Evolutionary conservation across 2,329 filamentous ascomycete species (phyloP).

Genomic region (Dothistroma septosporum): DNA sequence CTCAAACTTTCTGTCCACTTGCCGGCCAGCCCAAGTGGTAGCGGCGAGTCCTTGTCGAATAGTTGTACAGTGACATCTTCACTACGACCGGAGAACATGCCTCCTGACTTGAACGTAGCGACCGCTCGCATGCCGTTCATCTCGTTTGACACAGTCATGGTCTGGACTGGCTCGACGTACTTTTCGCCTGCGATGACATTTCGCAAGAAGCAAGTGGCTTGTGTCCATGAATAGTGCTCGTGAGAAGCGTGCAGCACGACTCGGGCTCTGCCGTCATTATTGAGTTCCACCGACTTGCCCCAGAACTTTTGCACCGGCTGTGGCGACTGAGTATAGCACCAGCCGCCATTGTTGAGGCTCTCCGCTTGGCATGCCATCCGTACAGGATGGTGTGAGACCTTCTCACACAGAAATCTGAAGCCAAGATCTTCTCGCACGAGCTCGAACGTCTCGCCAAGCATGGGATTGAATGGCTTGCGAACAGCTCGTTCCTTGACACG

Average conservation of each 20-base stretch:
- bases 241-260: slow-evolving; percentile 65
- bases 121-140: slow-evolving; percentile 75
- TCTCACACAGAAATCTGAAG: slow-evolving; percentile 90
- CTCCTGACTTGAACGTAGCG: slow-evolving; percentile 89
- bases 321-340: slow-evolving; percentile 84
- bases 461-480: slow-evolving; percentile 94
- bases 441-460: slow-evolving; percentile 94
- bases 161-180: slow-evolving; percentile 91
- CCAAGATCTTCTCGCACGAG: slow-evolving; percentile 81
- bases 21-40: slow-evolving; percentile 66
- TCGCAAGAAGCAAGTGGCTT: slow-evolving; percentile 83
- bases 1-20: slow-evolving; percentile 79
- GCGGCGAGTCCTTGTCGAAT: slow-evolving; percentile 60
- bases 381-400: slow-evolving; percentile 88
- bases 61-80: slow-evolving; percentile 82
- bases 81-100: slow-evolving; percentile 92
- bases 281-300: slow-evolving; percentile 94
- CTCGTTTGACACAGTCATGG: slow-evolving; percentile 81
- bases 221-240: slow-evolving; percentile 83
- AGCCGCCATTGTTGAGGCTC: slow-evolving; percentile 54
- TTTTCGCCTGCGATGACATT: slow-evolving; percentile 98
- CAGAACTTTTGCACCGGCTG: slow-evolving; percentile 95
- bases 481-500: slow-evolving; percentile 86
- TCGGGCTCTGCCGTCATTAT: slow-evolving; percentile 81
- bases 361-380: slow-evolving; percentile 92